phyloP scores from a whole-genome alignment of 805 yeast genomes.

The Wickerhamiella vanderwaltii region DNA sequence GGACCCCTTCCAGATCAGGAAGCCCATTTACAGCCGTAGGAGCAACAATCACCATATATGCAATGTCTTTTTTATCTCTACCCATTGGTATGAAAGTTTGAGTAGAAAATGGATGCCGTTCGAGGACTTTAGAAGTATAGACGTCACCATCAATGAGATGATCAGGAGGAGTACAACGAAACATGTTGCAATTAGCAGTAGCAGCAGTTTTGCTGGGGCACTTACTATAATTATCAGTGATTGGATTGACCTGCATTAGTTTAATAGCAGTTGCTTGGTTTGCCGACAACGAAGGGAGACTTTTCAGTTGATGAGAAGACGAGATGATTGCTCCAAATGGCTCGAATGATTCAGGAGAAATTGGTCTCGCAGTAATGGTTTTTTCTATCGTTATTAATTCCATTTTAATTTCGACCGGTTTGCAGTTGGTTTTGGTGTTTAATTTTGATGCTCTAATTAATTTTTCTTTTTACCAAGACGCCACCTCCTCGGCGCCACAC shows the following conservation, averaged over 20 bases:
- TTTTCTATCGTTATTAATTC: background rate
- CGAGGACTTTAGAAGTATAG: constrained; percentile 58
- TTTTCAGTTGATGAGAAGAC: constrained; percentile 55
- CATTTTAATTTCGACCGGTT: background rate
- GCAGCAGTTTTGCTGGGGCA: constrained; percentile 31
- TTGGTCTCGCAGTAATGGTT: constrained; percentile 36
- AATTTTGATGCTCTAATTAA: no score
- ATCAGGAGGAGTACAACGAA: constrained; percentile 67
- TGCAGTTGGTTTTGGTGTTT: no score
- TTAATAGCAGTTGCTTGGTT: constrained; percentile 92
- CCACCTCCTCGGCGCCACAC: no score
- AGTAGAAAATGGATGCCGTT: constrained; percentile 78
- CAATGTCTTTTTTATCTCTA: constrained; percentile 33
- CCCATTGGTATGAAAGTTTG: constrained; percentile 95
- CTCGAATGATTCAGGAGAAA: constrained; percentile 56
- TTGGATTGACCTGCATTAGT: constrained; percentile 57
- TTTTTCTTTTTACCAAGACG: no score
- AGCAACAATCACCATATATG: constrained; percentile 77
- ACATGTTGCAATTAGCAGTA: constrained; percentile 67
- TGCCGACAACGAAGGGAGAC: constrained; percentile 41
- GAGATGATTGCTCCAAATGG: constrained; percentile 68
- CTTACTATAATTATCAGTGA: constrained; percentile 37
- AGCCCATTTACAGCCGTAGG: constrained; percentile 28
- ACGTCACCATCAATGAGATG: constrained; percentile 35
- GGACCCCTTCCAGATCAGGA: constrained; percentile 43